Evolutionary conservation across 257 asterid genomes (phyloP).

Genomic region (Nicotiana otophora): DNA sequence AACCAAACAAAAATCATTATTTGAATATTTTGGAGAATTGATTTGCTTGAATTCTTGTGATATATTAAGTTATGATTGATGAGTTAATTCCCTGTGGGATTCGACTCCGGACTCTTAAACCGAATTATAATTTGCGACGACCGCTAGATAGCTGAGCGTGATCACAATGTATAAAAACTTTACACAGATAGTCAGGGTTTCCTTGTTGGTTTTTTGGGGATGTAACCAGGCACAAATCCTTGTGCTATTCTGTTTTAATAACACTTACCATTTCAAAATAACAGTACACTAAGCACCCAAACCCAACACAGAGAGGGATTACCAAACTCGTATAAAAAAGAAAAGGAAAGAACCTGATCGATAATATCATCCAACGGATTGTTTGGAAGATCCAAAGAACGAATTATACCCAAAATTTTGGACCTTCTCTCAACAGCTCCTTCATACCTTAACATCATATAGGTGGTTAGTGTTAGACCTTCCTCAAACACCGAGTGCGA

Average conservation of each 20-base stretch:
- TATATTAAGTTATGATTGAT: too few species aligned
- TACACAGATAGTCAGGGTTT: neutral
- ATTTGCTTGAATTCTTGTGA: too few species aligned
- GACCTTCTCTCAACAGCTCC: slow-evolving; percentile 71
- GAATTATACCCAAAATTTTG: slow-evolving; percentile 69
- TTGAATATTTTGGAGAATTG: too few species aligned
- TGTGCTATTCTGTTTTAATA: neutral
- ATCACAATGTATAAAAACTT: too few species aligned
- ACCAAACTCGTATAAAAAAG: neutral
- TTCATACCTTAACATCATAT: slow-evolving; percentile 56
- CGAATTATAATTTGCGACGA: too few species aligned
- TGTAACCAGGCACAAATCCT: neutral
- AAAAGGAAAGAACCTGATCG: slow-evolving; percentile 59
- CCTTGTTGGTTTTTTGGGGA: neutral
- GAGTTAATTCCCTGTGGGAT: too few species aligned
- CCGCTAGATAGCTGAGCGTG: too few species aligned
- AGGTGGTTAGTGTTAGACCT: neutral
- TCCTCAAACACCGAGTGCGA: neutral
- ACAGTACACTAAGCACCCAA: neutral
- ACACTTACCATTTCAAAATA: neutral
- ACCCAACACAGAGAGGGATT: neutral
- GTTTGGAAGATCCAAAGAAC: slow-evolving; percentile 91
- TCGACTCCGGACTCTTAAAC: too few species aligned
- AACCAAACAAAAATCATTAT: too few species aligned
- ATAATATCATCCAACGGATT: slow-evolving; percentile 97